Percentiles rank a stretch among this genome's conserved stretches.
These are phyloP conservation scores for Cucurbitaria berberidis DNA, from an alignment of 2,329 filamentous ascomycete genomes.

Conservation along the genomic window DNA sequence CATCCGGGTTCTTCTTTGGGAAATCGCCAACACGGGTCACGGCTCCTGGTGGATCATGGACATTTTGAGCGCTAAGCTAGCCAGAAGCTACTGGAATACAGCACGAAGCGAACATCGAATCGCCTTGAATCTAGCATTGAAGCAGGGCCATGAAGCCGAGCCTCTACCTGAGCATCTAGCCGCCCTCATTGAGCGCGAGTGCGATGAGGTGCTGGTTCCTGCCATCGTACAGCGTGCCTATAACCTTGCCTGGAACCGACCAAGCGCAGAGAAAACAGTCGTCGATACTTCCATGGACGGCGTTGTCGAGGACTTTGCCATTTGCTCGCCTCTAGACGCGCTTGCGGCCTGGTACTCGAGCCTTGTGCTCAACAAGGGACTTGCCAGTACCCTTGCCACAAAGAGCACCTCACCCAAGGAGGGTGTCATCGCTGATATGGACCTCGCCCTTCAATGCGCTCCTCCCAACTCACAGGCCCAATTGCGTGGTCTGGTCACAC, in stretches of 20 bases:
- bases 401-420: constrained; percentile 55
- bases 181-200: constrained; percentile 76
- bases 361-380: constrained; percentile 70
- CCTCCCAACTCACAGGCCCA: constrained; percentile 78
- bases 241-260: constrained; percentile 86
- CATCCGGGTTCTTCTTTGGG: constrained; percentile 87
- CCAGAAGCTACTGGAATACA: constrained; percentile 79
- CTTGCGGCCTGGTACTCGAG: constrained; percentile 92
- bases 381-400: constrained; percentile 67
- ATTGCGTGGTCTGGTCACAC: constrained; percentile 63
- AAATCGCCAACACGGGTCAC: constrained; percentile 69
- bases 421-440: constrained; percentile 62
- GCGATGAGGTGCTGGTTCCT: constrained; percentile 79
- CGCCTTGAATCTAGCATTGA: constrained; percentile 44
- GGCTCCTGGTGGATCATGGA: constrained; percentile 70
- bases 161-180: constrained; percentile 78
- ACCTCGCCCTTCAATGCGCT: constrained; percentile 73
- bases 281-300: constrained; percentile 77
- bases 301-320: constrained; percentile 83
- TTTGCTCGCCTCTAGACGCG: constrained; percentile 86
- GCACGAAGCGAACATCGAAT: constrained; percentile 69
- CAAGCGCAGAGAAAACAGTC: constrained; percentile 70
- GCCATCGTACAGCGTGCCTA: constrained; percentile 83
- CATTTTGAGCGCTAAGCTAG: constrained; percentile 73
- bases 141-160: constrained; percentile 62